Conservation (phyloP, 306 rosid species). For the Ormosia emarginata region DNA sequence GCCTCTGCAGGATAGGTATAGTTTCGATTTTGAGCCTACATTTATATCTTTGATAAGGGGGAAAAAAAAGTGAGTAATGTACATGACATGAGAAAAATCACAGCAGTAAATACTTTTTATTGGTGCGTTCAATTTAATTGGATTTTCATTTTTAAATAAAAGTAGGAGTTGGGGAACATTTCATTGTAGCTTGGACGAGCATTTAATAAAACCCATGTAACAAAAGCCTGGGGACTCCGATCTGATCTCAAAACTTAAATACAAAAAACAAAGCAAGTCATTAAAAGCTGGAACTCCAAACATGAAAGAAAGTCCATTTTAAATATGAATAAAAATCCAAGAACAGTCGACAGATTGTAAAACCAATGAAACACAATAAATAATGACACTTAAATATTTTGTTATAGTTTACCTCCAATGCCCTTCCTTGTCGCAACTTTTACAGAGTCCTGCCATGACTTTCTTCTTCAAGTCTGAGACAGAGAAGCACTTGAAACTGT, state of each 20-base stretch:
- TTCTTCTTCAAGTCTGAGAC: slow-evolving; percentile 89
- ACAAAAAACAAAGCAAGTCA: background rate
- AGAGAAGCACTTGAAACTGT: slow-evolving; percentile 90
- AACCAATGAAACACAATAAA: slow-evolving; percentile 37
- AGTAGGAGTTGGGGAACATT: background rate
- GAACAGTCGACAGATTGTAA: slow-evolving; percentile 1
- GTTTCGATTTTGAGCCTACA: background rate
- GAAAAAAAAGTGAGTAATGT: background rate
- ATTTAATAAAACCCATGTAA: slow-evolving; percentile 42
- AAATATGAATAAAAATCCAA: background rate
- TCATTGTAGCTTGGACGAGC: slow-evolving; percentile 42
- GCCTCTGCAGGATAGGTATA: no score
- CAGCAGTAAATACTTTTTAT: background rate
- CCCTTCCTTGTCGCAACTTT: slow-evolving; percentile 71
- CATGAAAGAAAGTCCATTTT: background rate
- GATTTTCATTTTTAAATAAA: background rate
- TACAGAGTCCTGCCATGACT: slow-evolving; percentile 82
- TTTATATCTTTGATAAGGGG: background rate
- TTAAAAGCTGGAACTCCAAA: slow-evolving; percentile 37
- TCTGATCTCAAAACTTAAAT: slow-evolving; percentile 31
- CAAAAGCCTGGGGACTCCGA: background rate
- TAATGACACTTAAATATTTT: background rate
- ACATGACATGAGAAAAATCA: background rate
- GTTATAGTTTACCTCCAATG: slow-evolving; percentile 75
- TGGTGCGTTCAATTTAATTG: background rate